Base-by-base conservation (phyloP, 495 filamentous ascomycete species). In the Bathelium albidoporum region DNA sequence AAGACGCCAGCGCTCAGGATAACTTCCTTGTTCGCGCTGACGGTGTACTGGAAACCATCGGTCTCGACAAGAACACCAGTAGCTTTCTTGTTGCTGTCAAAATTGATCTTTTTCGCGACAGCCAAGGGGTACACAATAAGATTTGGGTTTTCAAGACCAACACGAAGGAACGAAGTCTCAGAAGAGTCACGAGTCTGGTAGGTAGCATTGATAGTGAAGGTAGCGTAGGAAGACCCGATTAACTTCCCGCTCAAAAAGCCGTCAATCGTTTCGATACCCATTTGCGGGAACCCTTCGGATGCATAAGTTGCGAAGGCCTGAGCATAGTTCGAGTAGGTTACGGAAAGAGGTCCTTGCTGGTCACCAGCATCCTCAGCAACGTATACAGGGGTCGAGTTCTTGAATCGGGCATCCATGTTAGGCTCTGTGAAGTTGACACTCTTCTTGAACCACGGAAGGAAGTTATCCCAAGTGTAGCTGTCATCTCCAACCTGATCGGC, bases 391-490 rank as follows among this genome's bases (percentile, higher is more conserved):
- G 71, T 66, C 26, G 63, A 65, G 43, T 72, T 66, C 66, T 58
- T 22, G 68, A 71, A 11, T 67, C 68, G 60, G 70, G 72, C 26
- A 62, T 60, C 32, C 44, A 59, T 53, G 61, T 71, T 66, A 5
- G 69, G 71, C 1, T 75, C 59, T 2, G 72, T 73, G 43, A 78
- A 78, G n/a, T 72, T 58, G 18, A 72, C 58, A 39, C 70, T 72
- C 65, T 77, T 76, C 49, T 75, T 62, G 63, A 78, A 81, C 69
- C 73, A 81, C 4, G 69, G 74, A 9, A 77, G 70, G 45, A 79
- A 66, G 16, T 74, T 75, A 7, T 74, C 69, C 64, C 73, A 82
- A 1, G 64, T 70, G 72, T 82, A 84, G 59, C 73, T 72, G 1
- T 70, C 29, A 69, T 82, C 76, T 2, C 76, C 80, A 31, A 74